Evolutionary conservation across 495 filamentous ascomycete genomes (phyloP).

Genomic region (Astrocystis sublimbata): DNA sequence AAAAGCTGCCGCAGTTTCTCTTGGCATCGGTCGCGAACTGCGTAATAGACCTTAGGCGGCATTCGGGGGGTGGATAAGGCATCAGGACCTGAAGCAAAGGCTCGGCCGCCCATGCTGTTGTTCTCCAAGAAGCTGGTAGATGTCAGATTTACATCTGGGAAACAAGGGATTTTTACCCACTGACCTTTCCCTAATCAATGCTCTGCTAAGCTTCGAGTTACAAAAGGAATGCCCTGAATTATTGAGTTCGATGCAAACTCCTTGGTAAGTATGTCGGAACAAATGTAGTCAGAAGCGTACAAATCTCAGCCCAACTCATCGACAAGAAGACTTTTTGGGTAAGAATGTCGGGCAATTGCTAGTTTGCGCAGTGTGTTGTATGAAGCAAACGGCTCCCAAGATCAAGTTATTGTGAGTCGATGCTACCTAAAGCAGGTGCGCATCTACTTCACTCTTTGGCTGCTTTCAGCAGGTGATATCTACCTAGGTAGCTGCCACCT

Average conservation of each 20-base stretch:
- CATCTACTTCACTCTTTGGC: background rate
- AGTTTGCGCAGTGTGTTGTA: background rate
- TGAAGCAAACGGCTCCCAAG: background rate
- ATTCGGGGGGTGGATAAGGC: constrained; percentile 60
- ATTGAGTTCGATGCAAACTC: too few species aligned
- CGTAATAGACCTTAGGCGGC: constrained; percentile 48
- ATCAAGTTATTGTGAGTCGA: background rate
- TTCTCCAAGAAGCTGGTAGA: background rate
- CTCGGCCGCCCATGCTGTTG: constrained; percentile 57
- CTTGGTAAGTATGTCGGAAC: too few species aligned
- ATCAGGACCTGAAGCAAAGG: constrained; percentile 48
- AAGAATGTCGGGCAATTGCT: background rate
- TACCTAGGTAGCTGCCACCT: background rate
- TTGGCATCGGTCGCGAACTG: constrained; percentile 41
- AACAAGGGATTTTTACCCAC: too few species aligned
- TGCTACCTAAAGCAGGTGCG: background rate
- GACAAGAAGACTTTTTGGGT: background rate
- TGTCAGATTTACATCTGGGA: too few species aligned
- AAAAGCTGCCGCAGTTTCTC: constrained; percentile 48
- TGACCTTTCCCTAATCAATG: background rate
- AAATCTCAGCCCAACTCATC: too few species aligned
- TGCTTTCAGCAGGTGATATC: too few species aligned
- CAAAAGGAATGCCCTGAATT: too few species aligned
- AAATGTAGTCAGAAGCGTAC: too few species aligned
- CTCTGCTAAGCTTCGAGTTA: background rate